Evolutionary conservation across 2,329 filamentous ascomycete species (phyloP), one percentile per base, ranked within the genome.

Genomic region (Clonostachys solani): DNA sequence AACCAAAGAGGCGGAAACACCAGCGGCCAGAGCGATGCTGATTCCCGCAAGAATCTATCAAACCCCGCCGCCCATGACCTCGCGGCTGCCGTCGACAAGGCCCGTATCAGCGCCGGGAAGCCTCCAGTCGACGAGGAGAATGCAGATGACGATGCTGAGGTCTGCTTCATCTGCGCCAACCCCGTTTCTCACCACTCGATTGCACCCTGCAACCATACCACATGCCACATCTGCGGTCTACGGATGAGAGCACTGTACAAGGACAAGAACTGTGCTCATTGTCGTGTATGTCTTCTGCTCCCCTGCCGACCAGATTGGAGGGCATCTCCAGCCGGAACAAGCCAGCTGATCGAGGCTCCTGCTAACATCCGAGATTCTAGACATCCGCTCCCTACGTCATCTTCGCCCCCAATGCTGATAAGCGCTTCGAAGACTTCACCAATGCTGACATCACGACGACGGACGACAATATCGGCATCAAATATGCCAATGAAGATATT

Each of bases 131-230:
- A 23, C 60, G 63, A 56, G 61, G 64, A 12, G 58, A 67, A 40
- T 62, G 66, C 80, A 43, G 80, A 78, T 9, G 23, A 29, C 29
- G 87, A 91, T 47, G 85, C 77, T 23, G 91, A 96, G 52, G 80
- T 96, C 51, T 99, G 94, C 80, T 97, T 97, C 69, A 99, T 99
- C 61, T 99, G 94, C 68, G 92, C 94, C 48, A 96, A 92, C 54
- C 82, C 86, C 3, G 86, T 99, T 43, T 83, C 87, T 43, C 91
- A 97, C 71, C 84, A 89, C 57, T 87, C 92, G 10, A 83, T 99
- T 54, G 84, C 92, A 33, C 92, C 94, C 17, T 99, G 94, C 70
- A 97, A 96, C 66, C 94, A 99, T 69, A 81, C 89, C 48, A 96
- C 92, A 43, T 99, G 94, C 64, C 94, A 99, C 69, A 96, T 97